Conservation (phyloP, 768 basidiomycete species). For the Artomyces pyxidatus region DNA sequence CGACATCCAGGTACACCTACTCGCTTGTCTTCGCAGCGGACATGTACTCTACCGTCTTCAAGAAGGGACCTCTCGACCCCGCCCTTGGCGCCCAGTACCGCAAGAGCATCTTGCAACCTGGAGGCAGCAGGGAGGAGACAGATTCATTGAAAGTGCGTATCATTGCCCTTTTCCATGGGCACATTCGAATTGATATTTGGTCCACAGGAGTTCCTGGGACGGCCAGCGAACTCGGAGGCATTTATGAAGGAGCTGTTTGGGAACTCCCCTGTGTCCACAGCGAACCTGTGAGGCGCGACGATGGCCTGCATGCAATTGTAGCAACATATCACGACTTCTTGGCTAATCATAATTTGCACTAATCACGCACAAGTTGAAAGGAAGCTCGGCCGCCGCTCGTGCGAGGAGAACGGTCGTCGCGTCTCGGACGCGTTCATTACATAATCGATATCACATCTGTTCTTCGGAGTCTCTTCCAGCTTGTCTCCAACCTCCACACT, state of each 20-base stretch:
- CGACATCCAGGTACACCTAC: constrained; percentile 53
- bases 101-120: constrained; percentile 63
- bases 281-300: background rate
- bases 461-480: too few species aligned
- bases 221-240: constrained; percentile 13
- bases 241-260: constrained; percentile 16
- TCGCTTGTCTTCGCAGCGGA: constrained; percentile 56
- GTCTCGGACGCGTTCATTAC: too few species aligned
- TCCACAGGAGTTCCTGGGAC: constrained; percentile 14
- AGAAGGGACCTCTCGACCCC: constrained; percentile 66
- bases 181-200: background rate
- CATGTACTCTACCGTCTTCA: constrained; percentile 72
- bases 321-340: too few species aligned
- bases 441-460: too few species aligned
- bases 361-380: too few species aligned
- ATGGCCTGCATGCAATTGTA: background rate
- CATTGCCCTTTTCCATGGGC: background rate
- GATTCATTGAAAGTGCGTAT: constrained; percentile 62
- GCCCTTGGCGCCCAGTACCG: constrained; percentile 60
- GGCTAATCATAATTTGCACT: too few species aligned
- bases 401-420: too few species aligned
- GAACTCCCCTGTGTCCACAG: background rate
- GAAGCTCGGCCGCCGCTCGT: too few species aligned
- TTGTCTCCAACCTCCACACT: too few species aligned
- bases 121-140: constrained; percentile 73